These are phyloP conservation scores for Cutaneotrichosporon dermatis DNA, from an alignment of 1,284 basidiomycete species.

Conservation along the genomic window DNA sequence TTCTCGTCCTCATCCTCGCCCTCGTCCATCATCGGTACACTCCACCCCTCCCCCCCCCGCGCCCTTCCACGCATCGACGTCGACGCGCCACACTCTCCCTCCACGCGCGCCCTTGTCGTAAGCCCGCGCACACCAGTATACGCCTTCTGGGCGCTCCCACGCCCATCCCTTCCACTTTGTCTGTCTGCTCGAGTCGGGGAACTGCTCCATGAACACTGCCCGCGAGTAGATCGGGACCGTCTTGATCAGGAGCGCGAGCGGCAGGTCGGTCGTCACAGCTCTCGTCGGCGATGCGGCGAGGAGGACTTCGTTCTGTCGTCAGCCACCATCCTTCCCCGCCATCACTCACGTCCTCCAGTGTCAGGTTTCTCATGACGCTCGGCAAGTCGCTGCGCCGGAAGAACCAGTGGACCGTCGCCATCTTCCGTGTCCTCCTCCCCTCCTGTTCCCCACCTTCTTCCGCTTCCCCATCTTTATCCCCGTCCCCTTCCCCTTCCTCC, in stretches of 20 bases:
- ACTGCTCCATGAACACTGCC: constrained; percentile 34
- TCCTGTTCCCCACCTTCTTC: background rate
- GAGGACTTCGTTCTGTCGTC: constrained; percentile 42
- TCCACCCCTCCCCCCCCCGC: constrained; percentile 33
- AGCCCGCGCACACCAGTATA: constrained; percentile 46
- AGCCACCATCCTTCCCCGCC: background rate
- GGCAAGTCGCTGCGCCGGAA: constrained; percentile 45
- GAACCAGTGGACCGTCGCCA: constrained; percentile 48
- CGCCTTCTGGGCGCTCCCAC: constrained; percentile 29
- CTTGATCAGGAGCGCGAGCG: constrained; percentile 27
- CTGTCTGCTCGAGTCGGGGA: constrained; percentile 25
- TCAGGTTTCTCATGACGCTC: constrained; percentile 42
- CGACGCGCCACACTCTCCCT: constrained; percentile 39
- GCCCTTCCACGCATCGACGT: constrained; percentile 44
- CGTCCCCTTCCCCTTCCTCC: constrained; percentile 20
- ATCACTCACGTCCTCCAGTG: constrained; percentile 43
- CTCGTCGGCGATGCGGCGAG: constrained; percentile 37
- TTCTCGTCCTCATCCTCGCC: constrained; percentile 18
- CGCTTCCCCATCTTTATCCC: background rate
- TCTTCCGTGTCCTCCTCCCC: constrained; percentile 25
- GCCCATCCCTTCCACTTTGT: constrained; percentile 38
- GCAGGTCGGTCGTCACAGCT: constrained; percentile 34
- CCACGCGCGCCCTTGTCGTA: constrained; percentile 47
- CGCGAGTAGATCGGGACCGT: constrained; percentile 42
- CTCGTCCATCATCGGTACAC: constrained; percentile 20